Evolutionary conservation across 441 rosid genomes (phyloP), one percentile per base, ranked within the genome.

Genomic region (Kokia cookei): DNA sequence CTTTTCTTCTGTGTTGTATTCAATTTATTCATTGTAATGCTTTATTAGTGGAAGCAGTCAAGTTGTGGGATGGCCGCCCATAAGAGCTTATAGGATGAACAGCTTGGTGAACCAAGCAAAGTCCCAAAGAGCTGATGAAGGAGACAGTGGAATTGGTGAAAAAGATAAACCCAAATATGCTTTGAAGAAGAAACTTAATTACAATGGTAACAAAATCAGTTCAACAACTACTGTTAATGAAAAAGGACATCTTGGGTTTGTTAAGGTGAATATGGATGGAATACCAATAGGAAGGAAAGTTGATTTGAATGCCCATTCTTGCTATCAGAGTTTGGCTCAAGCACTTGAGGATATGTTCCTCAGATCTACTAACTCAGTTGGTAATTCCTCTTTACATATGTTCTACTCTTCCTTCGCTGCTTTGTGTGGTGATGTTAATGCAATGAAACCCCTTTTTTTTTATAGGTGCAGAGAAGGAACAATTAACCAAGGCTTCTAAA

Each of bases 61-160:
- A 83, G 84, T 90, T 60, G 94, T 90, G 79, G 94, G 94, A 72
- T 90, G 94, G 94, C 94, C 94, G 2, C 94, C 94, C 17, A 79
- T 90, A 67, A 79, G 92, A 75, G 76, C 85, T 42, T 84, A 85
- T 11, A 82, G 94, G 84, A 82, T 86, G 90, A 88, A 83, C 80
- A 86, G 87, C 74, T 83, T 89, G 83, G 89, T 82, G 48, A 87
- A 82, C 79, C 86, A 79, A 53, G 84, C 87, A 8, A 84, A 78
- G 79, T 78, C 90, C 59, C 77, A 85, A 14, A 86, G 86, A 69
- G 86, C 85, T 26, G 63, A 58, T 73, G 91, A 84, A n/a, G 94
- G 87, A 66, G 92, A 79, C 12, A 84, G 79, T 60, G 76, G 75
- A 6, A 77, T 47, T 58, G 57, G 35, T 8, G 89, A 84, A 50